Conservation (phyloP, 148 eudicot genomes). For the Silene conica region DNA sequence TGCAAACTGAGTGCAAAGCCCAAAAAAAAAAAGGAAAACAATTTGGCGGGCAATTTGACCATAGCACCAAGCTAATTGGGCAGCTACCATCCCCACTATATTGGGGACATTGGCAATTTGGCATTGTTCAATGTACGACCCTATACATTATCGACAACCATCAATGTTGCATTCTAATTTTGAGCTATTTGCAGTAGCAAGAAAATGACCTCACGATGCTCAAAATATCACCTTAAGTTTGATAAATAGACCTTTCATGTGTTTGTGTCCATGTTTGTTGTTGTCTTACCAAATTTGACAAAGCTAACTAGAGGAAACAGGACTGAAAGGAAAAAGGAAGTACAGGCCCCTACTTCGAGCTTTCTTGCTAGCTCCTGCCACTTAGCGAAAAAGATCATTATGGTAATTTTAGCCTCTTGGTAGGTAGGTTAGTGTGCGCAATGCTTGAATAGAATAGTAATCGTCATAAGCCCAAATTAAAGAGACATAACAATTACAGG, state of each 20-base stretch:
- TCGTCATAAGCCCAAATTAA: no score
- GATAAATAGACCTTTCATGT: constrained; percentile 9
- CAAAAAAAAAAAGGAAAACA: neutral
- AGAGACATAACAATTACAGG: no score
- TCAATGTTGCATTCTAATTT: neutral
- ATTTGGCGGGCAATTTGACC: constrained; percentile 5
- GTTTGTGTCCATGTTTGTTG: neutral
- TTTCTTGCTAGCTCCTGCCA: neutral
- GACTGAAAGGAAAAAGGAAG: neutral
- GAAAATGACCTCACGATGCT: constrained; percentile 20
- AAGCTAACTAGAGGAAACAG: no score
- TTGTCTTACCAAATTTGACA: neutral
- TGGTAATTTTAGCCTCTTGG: no score
- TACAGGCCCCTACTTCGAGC: neutral
- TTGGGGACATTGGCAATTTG: neutral
- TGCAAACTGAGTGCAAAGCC: no score
- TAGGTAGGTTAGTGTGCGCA: no score
- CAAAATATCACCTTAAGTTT: constrained; percentile 7
- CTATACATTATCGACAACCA: constrained; percentile 10
- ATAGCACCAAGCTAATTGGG: neutral
- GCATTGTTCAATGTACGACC: neutral
- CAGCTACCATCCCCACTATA: neutral
- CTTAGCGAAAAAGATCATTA: no score
- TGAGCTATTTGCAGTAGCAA: neutral
- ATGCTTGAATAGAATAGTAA: no score